Base-by-base conservation (phyloP, 192 early-diverging fungal species). In the Linnemannia hyalina region DNA sequence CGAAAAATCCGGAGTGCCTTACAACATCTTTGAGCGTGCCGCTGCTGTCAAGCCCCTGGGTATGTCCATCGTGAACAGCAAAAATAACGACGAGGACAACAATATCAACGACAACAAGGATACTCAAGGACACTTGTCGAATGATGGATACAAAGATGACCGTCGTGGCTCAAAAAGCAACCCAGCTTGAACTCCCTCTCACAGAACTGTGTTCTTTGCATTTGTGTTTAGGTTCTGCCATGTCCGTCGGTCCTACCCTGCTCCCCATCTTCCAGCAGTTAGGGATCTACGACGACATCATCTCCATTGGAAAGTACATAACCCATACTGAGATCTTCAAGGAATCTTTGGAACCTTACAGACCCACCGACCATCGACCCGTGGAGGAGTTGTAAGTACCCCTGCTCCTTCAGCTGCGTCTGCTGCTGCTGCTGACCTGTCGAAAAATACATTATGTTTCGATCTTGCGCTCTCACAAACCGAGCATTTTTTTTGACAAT, bases 1-100 rank as follows among this genome's bases (percentile, higher is more conserved):
- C 16, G 76, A 78, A 11, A 74, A 47, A 20, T 63, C 73, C 2
- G 75, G 57, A 6, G 35, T 83, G 36, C 54, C 60, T 9, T 83
- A 83, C 42, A 60, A 65, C 2, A 78, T 83, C 52, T 75, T 70
- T 83, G 82, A 83, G 68, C 76, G 82, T 8, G 46, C 60, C 1
- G 22, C 22, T 6, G 32, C 42, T 3, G 26, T 77, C 11, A 82
- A 82, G 81, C 81, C 69, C 18, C 52, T 72, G 4, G 81, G 81
- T 82, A 75, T 40, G 47, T 54, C 3, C 16, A 41, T 73, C 15
- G 26, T 29, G 41, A 6, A 41, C 3, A 46, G 38, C 44, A 6
- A 40, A 42, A 18, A 42, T n/a, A 29, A 4, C 32, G 2, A 26
- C n/a, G 2, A 68, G 26, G 29, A 32, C 20, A 11, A 13, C 2